Percentiles rank a stretch among this genome's conserved stretches.
These are phyloP conservation scores for Orbilia ellipsospora DNA, from an alignment of 2,329 filamentous ascomycete genomes.

Conservation along the genomic window DNA sequence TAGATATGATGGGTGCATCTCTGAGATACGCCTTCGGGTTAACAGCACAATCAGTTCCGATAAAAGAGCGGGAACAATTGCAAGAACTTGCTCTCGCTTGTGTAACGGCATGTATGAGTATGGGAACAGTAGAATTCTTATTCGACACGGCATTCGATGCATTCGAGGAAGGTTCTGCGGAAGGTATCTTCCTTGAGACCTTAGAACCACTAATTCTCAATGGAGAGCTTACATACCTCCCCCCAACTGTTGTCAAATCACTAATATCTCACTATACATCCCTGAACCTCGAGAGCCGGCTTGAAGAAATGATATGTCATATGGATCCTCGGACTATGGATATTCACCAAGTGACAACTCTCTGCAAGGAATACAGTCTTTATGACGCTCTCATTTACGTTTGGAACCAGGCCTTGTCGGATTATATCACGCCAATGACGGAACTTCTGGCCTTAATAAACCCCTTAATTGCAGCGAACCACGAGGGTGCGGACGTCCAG, in stretches of 20 bases:
- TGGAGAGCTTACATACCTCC: conserved; percentile 77
- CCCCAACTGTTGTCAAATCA: conserved; percentile 85
- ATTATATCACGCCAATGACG: conserved; percentile 90
- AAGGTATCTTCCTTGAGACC: conserved; percentile 84
- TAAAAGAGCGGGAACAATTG: conserved; percentile 70
- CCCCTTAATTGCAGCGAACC: conserved; percentile 68
- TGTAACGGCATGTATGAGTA: conserved; percentile 82
- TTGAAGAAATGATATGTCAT: conserved; percentile 95
- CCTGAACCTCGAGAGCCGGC: conserved; percentile 77
- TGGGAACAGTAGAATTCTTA: conserved; percentile 82
- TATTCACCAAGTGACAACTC: conserved; percentile 86
- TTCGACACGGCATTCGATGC: conserved; percentile 91
- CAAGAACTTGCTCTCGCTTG: conserved; percentile 83
- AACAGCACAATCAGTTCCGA: conserved; percentile 65
- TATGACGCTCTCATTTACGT: conserved; percentile 97
- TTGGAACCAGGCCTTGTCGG: conserved; percentile 89
- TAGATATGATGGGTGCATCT: conserved; percentile 94
- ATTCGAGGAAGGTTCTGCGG: conserved; percentile 80
- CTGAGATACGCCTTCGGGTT: conserved; percentile 86
- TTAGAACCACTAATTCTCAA: conserved; percentile 90
- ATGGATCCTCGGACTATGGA: conserved; percentile 92
- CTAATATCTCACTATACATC: conserved; percentile 83
- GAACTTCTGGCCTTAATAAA: conserved; percentile 80
- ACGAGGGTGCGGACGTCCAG: conserved; percentile 68
- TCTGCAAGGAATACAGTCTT: conserved; percentile 90